Evolutionary conservation across 1,284 basidiomycete species (phyloP).

Genomic region (Hypsizygus ulmarius): DNA sequence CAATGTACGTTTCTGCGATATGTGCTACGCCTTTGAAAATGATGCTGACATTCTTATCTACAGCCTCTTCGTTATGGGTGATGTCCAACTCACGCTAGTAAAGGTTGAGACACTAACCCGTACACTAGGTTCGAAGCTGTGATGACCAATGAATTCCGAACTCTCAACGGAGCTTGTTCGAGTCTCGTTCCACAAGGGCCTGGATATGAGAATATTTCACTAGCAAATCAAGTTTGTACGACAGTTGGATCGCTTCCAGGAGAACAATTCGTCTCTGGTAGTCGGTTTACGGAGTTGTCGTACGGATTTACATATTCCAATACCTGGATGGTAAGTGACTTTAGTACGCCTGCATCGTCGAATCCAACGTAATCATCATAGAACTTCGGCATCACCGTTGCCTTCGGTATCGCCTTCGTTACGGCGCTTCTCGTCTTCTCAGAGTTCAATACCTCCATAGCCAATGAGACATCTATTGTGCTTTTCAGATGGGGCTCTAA

Average conservation of each 20-base stretch:
- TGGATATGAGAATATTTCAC: constrained; percentile 40
- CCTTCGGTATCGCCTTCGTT: constrained; percentile 48
- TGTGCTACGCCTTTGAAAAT: neutral
- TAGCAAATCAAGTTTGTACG: constrained; percentile 56
- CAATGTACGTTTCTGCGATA: constrained; percentile 32
- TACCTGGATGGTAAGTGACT: constrained; percentile 47
- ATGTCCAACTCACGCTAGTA: neutral
- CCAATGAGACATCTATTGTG: constrained; percentile 31
- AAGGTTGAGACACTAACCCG: constrained; percentile 18
- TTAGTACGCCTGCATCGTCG: neutral
- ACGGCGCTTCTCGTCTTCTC: constrained; percentile 50
- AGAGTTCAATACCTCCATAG: constrained; percentile 40
- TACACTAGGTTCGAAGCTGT: constrained; percentile 44
- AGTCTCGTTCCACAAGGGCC: constrained; percentile 45
- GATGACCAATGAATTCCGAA: constrained; percentile 54
- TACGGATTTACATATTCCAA: constrained; percentile 50
- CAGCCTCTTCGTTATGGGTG: constrained; percentile 36
- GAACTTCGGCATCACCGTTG: constrained; percentile 55
- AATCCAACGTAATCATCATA: constrained; percentile 11
- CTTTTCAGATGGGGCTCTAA: constrained; percentile 41
- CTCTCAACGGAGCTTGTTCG: constrained; percentile 40
- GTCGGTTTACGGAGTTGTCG: constrained; percentile 49
- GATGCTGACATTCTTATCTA: constrained; percentile 1
- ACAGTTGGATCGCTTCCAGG: constrained; percentile 47
- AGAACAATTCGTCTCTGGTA: constrained; percentile 42